Percentiles rank a stretch among this genome's conserved stretches.
Conservation (phyloP, 2,329 filamentous ascomycete genomes). For the Paecilomyces niveus region DNA sequence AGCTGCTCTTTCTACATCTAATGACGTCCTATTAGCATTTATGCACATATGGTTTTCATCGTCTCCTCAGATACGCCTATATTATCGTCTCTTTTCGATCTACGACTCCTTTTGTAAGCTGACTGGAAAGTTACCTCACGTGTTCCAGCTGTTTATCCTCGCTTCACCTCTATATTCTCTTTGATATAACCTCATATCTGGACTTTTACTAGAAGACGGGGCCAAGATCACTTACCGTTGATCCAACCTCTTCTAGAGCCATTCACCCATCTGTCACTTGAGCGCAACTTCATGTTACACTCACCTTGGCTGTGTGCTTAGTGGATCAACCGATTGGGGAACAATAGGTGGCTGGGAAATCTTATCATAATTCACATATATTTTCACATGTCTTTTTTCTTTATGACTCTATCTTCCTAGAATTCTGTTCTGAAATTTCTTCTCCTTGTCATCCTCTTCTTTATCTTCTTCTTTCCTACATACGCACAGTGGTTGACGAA, state of each 20-base stretch:
- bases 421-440: not conserved
- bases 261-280: not conserved
- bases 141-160: too few relatives aligned
- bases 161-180: not conserved
- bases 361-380: not conserved
- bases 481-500: not conserved
- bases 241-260: not conserved
- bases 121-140: too few relatives aligned
- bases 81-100: too few relatives aligned
- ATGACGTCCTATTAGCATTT: too few relatives aligned
- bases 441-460: not conserved
- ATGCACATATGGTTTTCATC: too few relatives aligned
- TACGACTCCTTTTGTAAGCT: too few relatives aligned
- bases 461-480: not conserved
- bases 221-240: not conserved
- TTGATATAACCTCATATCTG: not conserved
- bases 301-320: not conserved
- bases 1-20: not conserved
- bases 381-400: not conserved
- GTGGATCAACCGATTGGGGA: not conserved
- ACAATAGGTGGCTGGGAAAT: not conserved
- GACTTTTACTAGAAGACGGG: not conserved
- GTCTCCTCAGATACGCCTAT: too few relatives aligned
- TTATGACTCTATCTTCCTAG: not conserved
- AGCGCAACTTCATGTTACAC: not conserved